A percentile compares a stretch with the other conserved stretches of the same genome.
These are phyloP conservation scores for Parietaria judaica DNA, from an alignment of 306 rosid genomes.

Conservation along the genomic window DNA sequence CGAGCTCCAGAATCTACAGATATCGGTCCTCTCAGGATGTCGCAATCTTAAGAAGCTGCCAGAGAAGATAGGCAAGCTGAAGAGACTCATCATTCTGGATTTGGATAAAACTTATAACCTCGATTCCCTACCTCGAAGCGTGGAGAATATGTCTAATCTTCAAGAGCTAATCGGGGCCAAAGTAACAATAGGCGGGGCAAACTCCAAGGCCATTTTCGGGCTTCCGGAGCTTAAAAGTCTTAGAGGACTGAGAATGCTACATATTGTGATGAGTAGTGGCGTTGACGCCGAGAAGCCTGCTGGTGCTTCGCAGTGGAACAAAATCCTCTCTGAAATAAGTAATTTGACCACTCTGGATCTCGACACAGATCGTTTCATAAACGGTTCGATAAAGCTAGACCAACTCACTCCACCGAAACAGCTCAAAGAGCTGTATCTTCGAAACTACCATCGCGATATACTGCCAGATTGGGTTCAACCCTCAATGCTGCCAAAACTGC, in stretches of 20 bases:
- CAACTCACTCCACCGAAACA: background rate
- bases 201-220: background rate
- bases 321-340: background rate
- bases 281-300: background rate
- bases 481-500: background rate
- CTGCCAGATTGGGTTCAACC: constrained; percentile 16
- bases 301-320: background rate
- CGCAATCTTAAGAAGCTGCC: constrained; percentile 2
- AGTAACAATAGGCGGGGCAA: background rate
- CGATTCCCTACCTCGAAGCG: background rate
- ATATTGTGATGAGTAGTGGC: background rate
- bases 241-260: constrained; percentile 5
- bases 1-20: constrained; percentile 8
- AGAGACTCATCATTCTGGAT: constrained; percentile 12
- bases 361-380: background rate
- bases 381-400: background rate
- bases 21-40: constrained; percentile 1
- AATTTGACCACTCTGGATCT: constrained; percentile 7
- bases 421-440: constrained; percentile 8
- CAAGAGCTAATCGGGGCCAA: constrained; percentile 16
- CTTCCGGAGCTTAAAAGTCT: constrained; percentile 4
- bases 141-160: constrained; percentile 5
- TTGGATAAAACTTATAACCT: background rate
- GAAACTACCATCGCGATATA: background rate
- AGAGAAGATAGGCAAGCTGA: constrained; percentile 10